A percentile compares a stretch with the other conserved stretches of the same genome.
These are phyloP conservation scores for Fraxinus xanthoxyloides DNA, from an alignment of 305 asterid species.

Conservation along the genomic window DNA sequence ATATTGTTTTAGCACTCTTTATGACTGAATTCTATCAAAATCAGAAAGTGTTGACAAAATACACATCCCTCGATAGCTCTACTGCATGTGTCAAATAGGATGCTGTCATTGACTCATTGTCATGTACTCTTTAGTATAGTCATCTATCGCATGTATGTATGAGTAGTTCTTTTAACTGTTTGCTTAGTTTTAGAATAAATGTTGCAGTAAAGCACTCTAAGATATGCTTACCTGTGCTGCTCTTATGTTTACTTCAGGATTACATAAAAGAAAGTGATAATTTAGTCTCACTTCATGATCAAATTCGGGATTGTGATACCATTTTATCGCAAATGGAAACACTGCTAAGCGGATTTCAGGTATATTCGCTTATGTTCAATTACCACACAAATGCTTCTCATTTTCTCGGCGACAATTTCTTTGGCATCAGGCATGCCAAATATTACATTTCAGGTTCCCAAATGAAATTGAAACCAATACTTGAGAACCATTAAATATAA, in stretches of 20 bases:
- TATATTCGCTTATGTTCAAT: slow-evolving; percentile 25
- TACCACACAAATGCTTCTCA: slow-evolving; percentile 2
- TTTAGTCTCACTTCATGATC: slow-evolving; percentile 91
- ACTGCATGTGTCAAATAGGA: background rate
- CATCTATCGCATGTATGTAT: background rate
- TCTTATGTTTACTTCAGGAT: slow-evolving; percentile 54
- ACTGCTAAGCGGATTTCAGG: slow-evolving; percentile 96
- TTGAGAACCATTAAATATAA: slow-evolving; percentile 7
- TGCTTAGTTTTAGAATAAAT: background rate
- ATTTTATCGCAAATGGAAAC: slow-evolving; percentile 94
- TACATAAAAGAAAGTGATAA: slow-evolving; percentile 96
- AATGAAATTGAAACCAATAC: background rate
- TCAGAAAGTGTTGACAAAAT: background rate
- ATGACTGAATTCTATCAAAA: background rate
- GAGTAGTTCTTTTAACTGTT: background rate
- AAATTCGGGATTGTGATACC: slow-evolving; percentile 89
- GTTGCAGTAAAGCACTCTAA: slow-evolving; percentile 3
- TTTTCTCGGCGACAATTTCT: slow-evolving; percentile 13
- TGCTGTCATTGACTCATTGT: background rate
- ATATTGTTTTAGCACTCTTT: background rate
- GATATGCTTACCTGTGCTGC: slow-evolving; percentile 20
- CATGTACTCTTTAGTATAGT: background rate
- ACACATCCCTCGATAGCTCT: background rate
- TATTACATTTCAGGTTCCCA: slow-evolving; percentile 8
- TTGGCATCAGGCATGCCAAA: background rate